Evolutionary conservation across 345 rosid genomes (phyloP).

Genomic region (Streptanthus diversifolius): DNA sequence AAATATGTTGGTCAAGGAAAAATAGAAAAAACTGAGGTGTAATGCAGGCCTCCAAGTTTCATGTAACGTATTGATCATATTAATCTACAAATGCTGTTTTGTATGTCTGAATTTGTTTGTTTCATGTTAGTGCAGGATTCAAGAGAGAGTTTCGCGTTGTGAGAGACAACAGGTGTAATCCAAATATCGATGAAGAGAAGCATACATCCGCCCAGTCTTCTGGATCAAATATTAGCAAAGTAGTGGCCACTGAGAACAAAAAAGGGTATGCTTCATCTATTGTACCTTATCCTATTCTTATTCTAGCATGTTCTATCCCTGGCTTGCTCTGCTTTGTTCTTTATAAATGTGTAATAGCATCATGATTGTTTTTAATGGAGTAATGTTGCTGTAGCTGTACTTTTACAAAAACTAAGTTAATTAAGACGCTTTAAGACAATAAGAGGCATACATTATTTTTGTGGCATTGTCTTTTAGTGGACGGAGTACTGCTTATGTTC

Average conservation of each 20-base stretch:
- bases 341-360: neutral
- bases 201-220: neutral
- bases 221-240: neutral
- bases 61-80: neutral
- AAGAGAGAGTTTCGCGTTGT: slow-evolving; percentile 1
- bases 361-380: neutral
- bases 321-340: neutral
- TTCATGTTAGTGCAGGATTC: slow-evolving; percentile 1
- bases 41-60: neutral
- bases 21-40: neutral
- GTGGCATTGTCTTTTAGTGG: neutral
- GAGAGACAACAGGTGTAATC: slow-evolving; percentile 4
- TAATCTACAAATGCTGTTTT: neutral
- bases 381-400: neutral
- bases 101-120: neutral
- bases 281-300: neutral
- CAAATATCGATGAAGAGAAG: slow-evolving; percentile 6
- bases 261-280: neutral
- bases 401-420: neutral
- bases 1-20: neutral
- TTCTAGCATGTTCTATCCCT: neutral
- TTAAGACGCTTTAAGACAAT: neutral
- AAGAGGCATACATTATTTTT: neutral
- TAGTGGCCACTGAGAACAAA: neutral
- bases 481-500: neutral